Percentiles rank a stretch among this genome's conserved stretches.
These are phyloP conservation scores for Solanum peruvianum DNA, from an alignment of 257 asterid species.

Conservation along the genomic window DNA sequence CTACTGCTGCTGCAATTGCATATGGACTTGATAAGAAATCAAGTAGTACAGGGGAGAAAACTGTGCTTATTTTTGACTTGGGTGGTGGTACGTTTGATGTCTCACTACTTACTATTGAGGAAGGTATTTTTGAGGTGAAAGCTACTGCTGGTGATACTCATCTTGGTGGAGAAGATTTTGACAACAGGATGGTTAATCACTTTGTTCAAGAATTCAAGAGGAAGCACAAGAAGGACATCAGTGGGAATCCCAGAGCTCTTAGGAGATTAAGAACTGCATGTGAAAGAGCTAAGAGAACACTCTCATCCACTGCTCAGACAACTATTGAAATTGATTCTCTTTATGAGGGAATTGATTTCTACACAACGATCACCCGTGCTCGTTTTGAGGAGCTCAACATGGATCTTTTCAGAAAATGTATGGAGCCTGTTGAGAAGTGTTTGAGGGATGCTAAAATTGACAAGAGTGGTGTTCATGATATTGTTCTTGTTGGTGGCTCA, in stretches of 20 bases:
- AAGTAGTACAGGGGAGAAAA: constrained; percentile 14
- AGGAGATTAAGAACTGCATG: constrained; percentile 28
- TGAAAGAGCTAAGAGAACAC: constrained; percentile 26
- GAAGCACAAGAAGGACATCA: constrained; percentile 21
- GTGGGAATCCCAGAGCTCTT: constrained; percentile 25
- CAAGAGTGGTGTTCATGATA: constrained; percentile 19
- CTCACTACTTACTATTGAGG: constrained; percentile 21
- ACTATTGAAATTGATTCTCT: constrained; percentile 21
- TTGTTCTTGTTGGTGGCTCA: constrained; percentile 35
- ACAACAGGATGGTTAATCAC: constrained; percentile 25
- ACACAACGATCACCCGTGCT: constrained; percentile 19
- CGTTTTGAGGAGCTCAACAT: constrained; percentile 24
- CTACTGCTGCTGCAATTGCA: constrained; percentile 38
- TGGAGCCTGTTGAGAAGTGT: constrained; percentile 37
- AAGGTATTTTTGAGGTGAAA: constrained; percentile 26
- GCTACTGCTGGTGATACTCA: constrained; percentile 31
- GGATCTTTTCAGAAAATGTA: constrained; percentile 26
- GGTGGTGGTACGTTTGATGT: constrained; percentile 39
- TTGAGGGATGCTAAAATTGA: constrained; percentile 35
- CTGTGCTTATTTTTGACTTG: constrained; percentile 24
- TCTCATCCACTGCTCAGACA: constrained; percentile 22
- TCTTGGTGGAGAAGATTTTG: constrained; percentile 27
- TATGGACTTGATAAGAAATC: constrained; percentile 35
- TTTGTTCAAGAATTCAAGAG: constrained; percentile 25
- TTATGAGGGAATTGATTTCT: constrained; percentile 20